Evolutionary conservation across 306 rosid genomes (phyloP).

Genomic region (Gastrolobium villosum): DNA sequence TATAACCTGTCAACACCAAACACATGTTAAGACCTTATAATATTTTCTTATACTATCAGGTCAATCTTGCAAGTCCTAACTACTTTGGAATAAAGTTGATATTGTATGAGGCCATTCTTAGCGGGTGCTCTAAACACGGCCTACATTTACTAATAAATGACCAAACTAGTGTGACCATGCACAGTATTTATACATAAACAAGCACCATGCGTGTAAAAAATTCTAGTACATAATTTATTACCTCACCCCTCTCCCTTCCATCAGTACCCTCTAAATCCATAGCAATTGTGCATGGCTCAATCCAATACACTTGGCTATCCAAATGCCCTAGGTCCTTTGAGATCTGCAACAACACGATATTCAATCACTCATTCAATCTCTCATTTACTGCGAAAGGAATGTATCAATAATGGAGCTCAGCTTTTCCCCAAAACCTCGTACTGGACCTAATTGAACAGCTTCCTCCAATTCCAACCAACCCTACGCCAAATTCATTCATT

Average conservation of each 20-base stretch:
- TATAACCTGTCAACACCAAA: conserved; percentile 23
- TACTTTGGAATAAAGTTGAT: too few species aligned
- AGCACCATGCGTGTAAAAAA: neutral
- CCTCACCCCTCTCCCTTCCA: conserved; percentile 99
- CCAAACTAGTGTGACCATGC: neutral
- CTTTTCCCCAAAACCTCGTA: conserved; percentile 67
- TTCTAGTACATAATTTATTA: conserved; percentile 44
- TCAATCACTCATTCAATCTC: neutral
- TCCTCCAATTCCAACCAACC: conserved; percentile 68
- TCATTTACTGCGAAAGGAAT: conserved; percentile 57
- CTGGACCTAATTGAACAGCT: conserved; percentile 61
- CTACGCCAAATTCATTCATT: conserved; percentile 63
- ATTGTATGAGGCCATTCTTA: conserved; percentile 8
- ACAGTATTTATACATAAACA: conserved; percentile 1
- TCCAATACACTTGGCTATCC: conserved; percentile 88
- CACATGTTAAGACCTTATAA: neutral
- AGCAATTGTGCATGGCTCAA: conserved; percentile 87
- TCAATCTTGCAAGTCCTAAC: too few species aligned
- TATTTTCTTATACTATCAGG: conserved; percentile 13
- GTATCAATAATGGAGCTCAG: conserved; percentile 64
- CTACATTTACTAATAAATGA: conserved; percentile 10
- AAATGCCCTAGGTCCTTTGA: conserved; percentile 94
- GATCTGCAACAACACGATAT: conserved; percentile 58
- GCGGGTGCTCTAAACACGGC: neutral
- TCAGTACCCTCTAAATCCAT: conserved; percentile 99